Evolutionary conservation across 2,329 filamentous ascomycete genomes (phyloP), one percentile per base, ranked within the genome.

Genomic region (Arthrobotrys megalospora): DNA sequence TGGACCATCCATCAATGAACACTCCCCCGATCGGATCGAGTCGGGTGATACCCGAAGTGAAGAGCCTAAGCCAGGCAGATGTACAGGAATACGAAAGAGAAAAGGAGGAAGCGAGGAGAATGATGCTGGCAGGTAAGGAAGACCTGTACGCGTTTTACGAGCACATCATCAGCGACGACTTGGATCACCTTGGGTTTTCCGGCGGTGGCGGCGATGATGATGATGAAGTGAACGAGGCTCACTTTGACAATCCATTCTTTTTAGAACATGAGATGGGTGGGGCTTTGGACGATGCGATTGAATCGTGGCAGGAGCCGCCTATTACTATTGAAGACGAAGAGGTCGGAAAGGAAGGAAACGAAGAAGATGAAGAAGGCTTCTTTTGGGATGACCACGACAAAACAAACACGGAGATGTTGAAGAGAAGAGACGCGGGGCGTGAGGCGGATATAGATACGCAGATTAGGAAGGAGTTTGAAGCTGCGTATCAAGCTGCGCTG

Each of bases 81-180:
- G 11, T 60, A 43, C 34, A 43, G 55, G 6, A 16, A 60, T n/a
- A 8, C 16, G 50, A 43, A 58, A 55, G 5, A 10, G 60, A 64
- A 64, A 48, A 65, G 24, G 68, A 72, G 28, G 62, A 47, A 21
- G 55, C 38, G 55, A 55, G 32, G 19, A 43, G 10, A 43, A 55
- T 24, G 64, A 28, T 53, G 64, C 72, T 58, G 65, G 65, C 72
- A 76, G 72, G 72, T 76, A 70, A 70, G 64, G 55, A 60, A 60
- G 58, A 76, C 65, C 65, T 69, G 65, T 76, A 65, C 65, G 72
- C 72, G 21, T 69, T 76, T 66, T 69, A 76, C 63, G 72, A 76
- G 45, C 64, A 69, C 36, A 70, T 76, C 64, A 66, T 76, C 55
- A 60, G 38, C 58, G 55, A 65, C 55, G 72, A 76, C 50, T 50